A percentile compares a stretch with the other conserved stretches of the same genome.
These are phyloP conservation scores for Grigorovia jiainica DNA, from an alignment of 805 yeast species.

Conservation along the genomic window DNA sequence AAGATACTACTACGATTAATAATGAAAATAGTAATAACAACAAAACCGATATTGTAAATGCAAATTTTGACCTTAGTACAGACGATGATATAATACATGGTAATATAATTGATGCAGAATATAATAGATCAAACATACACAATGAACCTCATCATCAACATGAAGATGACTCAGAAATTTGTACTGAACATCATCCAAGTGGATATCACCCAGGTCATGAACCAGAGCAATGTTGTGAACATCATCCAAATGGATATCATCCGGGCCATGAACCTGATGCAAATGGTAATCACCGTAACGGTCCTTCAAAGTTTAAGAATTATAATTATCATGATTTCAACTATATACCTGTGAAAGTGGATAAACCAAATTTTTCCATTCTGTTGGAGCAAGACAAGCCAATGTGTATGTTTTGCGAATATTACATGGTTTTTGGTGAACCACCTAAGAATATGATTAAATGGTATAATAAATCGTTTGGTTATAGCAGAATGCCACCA, in stretches of 20 bases:
- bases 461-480: constrained; percentile 34
- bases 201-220: neutral
- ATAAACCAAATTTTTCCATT: constrained; percentile 19
- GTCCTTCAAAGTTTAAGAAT: constrained; percentile 7
- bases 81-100: neutral
- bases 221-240: constrained; percentile 6
- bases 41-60: too few species aligned
- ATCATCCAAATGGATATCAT: constrained; percentile 6
- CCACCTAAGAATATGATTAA: constrained; percentile 43
- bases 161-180: neutral
- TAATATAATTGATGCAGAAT: neutral
- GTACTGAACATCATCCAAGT: neutral
- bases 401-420: constrained; percentile 43
- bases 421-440: constrained; percentile 40
- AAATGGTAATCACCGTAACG: too few species aligned
- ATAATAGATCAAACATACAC: too few species aligned
- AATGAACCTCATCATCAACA: neutral
- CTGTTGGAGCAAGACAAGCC: constrained; percentile 16
- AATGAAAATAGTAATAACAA: too few species aligned
- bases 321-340: constrained; percentile 14
- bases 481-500: constrained; percentile 17
- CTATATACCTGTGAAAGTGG: constrained; percentile 5
- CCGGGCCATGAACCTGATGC: neutral
- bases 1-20: neutral
- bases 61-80: neutral